Evolutionary conservation across 345 rosid species (phyloP), one percentile per base, ranked within the genome.

Genomic region (Litchi chinensis): DNA sequence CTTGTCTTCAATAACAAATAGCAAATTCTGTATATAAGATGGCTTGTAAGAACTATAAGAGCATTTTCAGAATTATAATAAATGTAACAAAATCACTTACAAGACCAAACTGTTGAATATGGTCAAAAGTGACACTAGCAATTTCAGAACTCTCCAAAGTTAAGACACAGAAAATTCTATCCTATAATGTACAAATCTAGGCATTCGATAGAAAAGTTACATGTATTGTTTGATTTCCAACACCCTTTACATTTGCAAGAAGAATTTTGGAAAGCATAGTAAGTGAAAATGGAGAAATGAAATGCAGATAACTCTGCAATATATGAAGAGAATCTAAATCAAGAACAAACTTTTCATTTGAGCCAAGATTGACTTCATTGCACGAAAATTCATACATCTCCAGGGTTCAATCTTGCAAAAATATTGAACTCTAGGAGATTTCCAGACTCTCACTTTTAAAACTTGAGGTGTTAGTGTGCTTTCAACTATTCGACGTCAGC

Each of bases 321-420:
- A 22, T 22, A 21, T n/a, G 13, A 11, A 54, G 59, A 54, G 19
- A 8, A 16, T 4, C 13, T 4, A 56, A 56, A 56, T 56, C 62
- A 59, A 21, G 64, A 18, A 59, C 64, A 59, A 18, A 6, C 32
- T 64, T 22, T 12, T 41, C 21, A 76, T 11, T 11, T 48, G 57
- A 52, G 57, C 57, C 28, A 32, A 16, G 28, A 48, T 39, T 8
- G 64, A 18, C 40, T 10, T 59, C n/a, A 40, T 40, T 64, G 52
- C 41, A 50, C 44, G 12, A 32, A 18, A 24, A 10, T 48, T 67
- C 16, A 76, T 67, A 81, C 75, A 77, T 39, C 44, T 48, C 81
- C 9, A 8, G 81, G 44, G 65, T 44, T 74, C 77, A 77, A 40
- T 68, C 75, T 65, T 44, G 60, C 59, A 44, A 72, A 77, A 40